Evolutionary conservation across 148 eudicot genomes (phyloP), one percentile per base, ranked within the genome.

Genomic region (Dianthus caryophyllus): DNA sequence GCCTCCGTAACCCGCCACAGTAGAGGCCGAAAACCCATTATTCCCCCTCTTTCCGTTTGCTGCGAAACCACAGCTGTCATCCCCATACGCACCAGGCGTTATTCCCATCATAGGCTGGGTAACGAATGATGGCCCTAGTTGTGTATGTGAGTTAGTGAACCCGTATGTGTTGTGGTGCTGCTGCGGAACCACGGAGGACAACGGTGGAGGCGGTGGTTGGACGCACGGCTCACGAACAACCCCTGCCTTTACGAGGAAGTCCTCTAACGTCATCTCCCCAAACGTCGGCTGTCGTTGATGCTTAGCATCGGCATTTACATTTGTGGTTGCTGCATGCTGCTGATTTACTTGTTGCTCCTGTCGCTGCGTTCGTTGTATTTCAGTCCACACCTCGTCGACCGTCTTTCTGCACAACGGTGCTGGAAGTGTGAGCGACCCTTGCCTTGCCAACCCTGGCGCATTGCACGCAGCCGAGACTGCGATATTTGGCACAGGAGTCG

Each of bases 201-300:
- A 62, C 70, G 57, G 21, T 76, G 58, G 5, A 62, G 58, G 21
- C 27, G 55, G 21, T 0, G 30, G 55, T 13, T 24, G 58, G 48
- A 54, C 65, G 17, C 25, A 43, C 2, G 3, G 91, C 67, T 87
- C 98, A 30, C 85, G 74, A 8, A 93, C 96, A 2, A 93, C 87
- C 66, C 98, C 98, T 1, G 96, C 98, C 61, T 75, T 86, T 22
- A 89, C 66, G 25, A 93, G 68, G 69, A 93, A 93, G 71, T 89
- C 95, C 73, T 93, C 98, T 9, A 93, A 67, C 0, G 96, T 93
- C 96, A 93, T 93, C 71, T 93, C 98, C 29, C 96, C 98, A 30
- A 85, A 92, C 0, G 96, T 92, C 0, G 84, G 70, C 50, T 87
- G 89, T n/a, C 80, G 49, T 33, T 81, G 88, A 51, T 87, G 17